Evolutionary conservation across 2,329 filamentous ascomycete genomes (phyloP), one percentile per base, ranked within the genome.

Genomic region (Curvularia lunata): DNA sequence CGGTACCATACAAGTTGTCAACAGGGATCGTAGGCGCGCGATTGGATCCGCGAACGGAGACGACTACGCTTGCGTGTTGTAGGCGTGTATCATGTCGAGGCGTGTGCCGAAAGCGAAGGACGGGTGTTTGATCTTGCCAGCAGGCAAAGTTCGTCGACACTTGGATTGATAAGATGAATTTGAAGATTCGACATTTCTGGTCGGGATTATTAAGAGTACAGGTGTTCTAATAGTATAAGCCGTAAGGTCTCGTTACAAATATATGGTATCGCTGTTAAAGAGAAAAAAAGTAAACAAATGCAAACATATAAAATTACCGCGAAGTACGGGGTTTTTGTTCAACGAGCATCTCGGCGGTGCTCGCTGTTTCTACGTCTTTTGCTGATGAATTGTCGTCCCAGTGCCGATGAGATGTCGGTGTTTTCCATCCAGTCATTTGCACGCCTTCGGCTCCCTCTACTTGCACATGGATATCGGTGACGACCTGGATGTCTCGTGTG

Each of bases 401-500:
- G 42, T 45, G 49, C 19, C 32, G 54, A 28, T 46, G 30, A 1
- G 42, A 43, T 1, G 40, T 21, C 4, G 41, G 53, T 37, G 60
- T 60, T 48, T 45, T 56, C 63, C 64, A 65, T 12, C 56, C 63
- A 19, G 52, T 63, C 16, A 30, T 10, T 12, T 41, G 10, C 18
- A 37, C 28, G 13, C 53, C 59, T 18, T 51, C 53, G 6, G 47
- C 54, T 8, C 55, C 54, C 34, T 72, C 69, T 4, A 70, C 63
- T 5, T 60, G 49, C 10, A 70, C 56, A 7, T 62, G 59, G 5
- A 72, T 67, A 37, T 70, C 65, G 10, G 66, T 70, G 16, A 66
- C 55, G 8, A 72, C 69, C 13, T 68, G 69, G 1, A 72, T 72
- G 16, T 72, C 69, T 25, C 58, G 52, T 4, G 28, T 52, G 1